Percentiles rank a stretch among this genome's conserved stretches.
These are phyloP conservation scores for Trametes polyzona DNA, from an alignment of 1,284 basidiomycete genomes.

Conservation along the genomic window DNA sequence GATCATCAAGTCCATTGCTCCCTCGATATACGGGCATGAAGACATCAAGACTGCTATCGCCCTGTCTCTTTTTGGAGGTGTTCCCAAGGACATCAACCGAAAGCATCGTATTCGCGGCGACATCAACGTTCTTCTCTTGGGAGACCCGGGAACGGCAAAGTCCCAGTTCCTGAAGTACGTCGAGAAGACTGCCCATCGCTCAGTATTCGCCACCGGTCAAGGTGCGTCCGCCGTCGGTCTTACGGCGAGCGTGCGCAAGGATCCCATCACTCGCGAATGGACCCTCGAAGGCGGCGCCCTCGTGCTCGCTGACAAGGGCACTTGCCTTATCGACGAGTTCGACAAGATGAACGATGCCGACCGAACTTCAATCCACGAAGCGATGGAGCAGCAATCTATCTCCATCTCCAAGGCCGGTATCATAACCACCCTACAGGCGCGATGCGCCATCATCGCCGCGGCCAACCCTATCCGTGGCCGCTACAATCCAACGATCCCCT, in stretches of 20 bases:
- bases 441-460: conserved; percentile 96
- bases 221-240: conserved; percentile 98
- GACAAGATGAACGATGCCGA: conserved; percentile 99
- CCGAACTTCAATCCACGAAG: conserved; percentile 98
- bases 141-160: conserved; percentile 98
- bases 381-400: conserved; percentile 99
- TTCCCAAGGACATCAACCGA: conserved; percentile 94
- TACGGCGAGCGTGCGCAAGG: conserved; percentile 97
- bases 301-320: conserved; percentile 98
- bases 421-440: conserved; percentile 94
- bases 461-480: conserved; percentile 96
- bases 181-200: conserved; percentile 97
- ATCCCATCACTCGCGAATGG: conserved; percentile 98
- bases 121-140: conserved; percentile 95
- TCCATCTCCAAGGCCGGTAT: conserved; percentile 99
- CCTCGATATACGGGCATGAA: conserved; percentile 98
- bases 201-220: conserved; percentile 98
- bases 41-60: conserved; percentile 99
- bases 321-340: conserved; percentile 98
- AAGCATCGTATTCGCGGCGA: conserved; percentile 97
- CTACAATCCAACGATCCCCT: conserved; percentile 97
- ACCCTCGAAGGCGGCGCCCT: conserved; percentile 97
- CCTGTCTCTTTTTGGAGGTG: conserved; percentile 92
- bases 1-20: conserved; percentile 98
- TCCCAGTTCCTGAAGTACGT: conserved; percentile 99